Evolutionary conservation across 176 grass and related monocot species (phyloP), one percentile per base, ranked within the genome.

Genomic region (Tillandsia fasciculata): DNA sequence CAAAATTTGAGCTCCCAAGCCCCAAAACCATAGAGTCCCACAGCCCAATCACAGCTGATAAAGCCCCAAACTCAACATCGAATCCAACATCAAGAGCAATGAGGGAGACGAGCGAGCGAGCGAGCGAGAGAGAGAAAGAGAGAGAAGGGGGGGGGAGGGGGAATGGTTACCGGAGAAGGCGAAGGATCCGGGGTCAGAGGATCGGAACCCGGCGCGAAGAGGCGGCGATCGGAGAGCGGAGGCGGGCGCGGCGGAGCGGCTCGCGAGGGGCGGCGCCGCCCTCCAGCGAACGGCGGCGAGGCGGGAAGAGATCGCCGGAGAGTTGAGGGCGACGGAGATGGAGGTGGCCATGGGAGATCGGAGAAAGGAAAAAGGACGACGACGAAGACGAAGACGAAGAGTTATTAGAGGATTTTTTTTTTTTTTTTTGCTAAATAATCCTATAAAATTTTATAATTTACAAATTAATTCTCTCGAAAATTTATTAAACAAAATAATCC

Each of bases 261-360:
- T 4, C 23, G 7, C 49, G 51, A 69, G 12, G 26, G 64, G 58
- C 12, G 26, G 57, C 50, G 65, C 66, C 12, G 49, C 66, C 64
- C 66, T 84, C 71, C 64, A 50, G 24, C 49, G 64, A 51, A 15
- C 51, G 28, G 51, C 29, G 71, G 66, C 28, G 15, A 33, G 29
- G 29, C 57, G 58, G 3, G 11, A 17, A 3, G 70, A 10, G 70
- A 73, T 54, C 14, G 75, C 64, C 1, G 76, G 71, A 29, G 72
- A 22, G 28, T 14, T 48, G 22, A 69, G 17, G 50, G 76, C 71
- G 28, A 79, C 64, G 49, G 81, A 69, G 51, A 79, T 69, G 49
- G 81, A 69, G 51, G 76, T 65, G 8, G 77, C 77, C 76, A 79
- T 75, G 12, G 52, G 70, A 71, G 76, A 69, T 84, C 68, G n/a